Conservation (phyloP, 768 basidiomycete genomes). For the Jaapia argillacea region DNA sequence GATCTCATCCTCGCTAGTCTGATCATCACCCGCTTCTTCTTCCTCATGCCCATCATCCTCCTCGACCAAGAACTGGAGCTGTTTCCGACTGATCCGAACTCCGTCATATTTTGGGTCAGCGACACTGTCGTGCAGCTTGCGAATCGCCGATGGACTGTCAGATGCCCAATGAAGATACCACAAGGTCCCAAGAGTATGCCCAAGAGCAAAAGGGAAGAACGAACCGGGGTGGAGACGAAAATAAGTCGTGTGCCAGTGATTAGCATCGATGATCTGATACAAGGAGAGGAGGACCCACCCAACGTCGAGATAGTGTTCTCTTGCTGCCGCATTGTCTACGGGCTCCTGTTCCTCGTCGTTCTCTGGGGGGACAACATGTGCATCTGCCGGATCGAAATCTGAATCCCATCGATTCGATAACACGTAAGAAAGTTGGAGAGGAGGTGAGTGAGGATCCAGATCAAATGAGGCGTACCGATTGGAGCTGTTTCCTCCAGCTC, state of each 20-base stretch:
- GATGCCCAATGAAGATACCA: not conserved
- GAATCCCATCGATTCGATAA: conserved; percentile 6
- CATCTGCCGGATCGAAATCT: conserved; percentile 75
- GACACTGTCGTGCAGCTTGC: conserved; percentile 54
- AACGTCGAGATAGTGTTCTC: conserved; percentile 81
- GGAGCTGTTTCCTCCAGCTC: conserved; percentile 67
- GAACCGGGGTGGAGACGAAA: not conserved
- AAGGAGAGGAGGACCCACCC: conserved; percentile 40
- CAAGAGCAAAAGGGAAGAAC: not conserved
- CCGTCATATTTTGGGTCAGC: conserved; percentile 77
- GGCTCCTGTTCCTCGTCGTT: conserved; percentile 26
- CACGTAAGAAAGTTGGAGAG: conserved; percentile 5
- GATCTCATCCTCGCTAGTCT: conserved; percentile 7
- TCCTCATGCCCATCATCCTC: conserved; percentile 21
- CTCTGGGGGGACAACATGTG: conserved; percentile 33
- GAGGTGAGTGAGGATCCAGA: not conserved
- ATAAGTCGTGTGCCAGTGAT: too few species aligned
- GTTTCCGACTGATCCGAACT: conserved; percentile 48
- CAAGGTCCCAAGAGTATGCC: too few species aligned
- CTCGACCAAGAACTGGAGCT: conserved; percentile 29
- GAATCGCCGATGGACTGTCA: conserved; percentile 56
- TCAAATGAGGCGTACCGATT: conserved; percentile 36
- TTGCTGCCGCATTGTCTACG: conserved; percentile 23
- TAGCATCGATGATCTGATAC: not conserved
- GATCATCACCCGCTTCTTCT: conserved; percentile 16